Percentiles rank a stretch among this genome's conserved stretches.
Conservation (phyloP, 2,329 filamentous ascomycete species). For the Ascomycota sp. region DNA sequence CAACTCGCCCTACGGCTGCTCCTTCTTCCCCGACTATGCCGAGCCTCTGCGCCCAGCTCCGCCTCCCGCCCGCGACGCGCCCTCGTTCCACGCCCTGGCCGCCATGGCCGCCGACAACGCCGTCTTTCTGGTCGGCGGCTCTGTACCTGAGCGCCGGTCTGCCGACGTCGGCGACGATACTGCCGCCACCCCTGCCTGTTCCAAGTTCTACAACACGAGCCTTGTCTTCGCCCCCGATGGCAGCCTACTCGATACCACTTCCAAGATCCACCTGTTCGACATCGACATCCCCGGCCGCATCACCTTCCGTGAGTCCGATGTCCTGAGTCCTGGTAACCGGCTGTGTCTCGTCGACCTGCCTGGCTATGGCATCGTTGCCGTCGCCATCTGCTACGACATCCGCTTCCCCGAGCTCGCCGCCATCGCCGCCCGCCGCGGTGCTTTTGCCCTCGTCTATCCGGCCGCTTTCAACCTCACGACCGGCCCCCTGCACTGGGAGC, state of each 20-base stretch:
- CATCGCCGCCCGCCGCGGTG: slow-evolving; percentile 69
- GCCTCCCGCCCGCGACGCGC: slow-evolving; percentile 47
- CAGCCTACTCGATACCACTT: slow-evolving; percentile 63
- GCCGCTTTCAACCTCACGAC: slow-evolving; percentile 96
- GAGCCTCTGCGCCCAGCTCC: slow-evolving; percentile 67
- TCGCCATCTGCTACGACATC: slow-evolving; percentile 95
- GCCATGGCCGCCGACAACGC: slow-evolving; percentile 59
- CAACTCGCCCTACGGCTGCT: slow-evolving; percentile 87
- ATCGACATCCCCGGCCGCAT: slow-evolving; percentile 96
- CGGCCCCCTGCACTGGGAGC: slow-evolving; percentile 74
- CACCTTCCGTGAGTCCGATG: slow-evolving; percentile 74
- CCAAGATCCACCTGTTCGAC: slow-evolving; percentile 93
- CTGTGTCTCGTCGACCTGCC: slow-evolving; percentile 73
- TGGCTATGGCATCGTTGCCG: slow-evolving; percentile 67
- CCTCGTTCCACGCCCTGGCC: slow-evolving; percentile 70
- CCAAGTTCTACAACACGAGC: slow-evolving; percentile 76
- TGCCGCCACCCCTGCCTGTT: too few relatives aligned
- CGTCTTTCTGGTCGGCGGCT: slow-evolving; percentile 73
- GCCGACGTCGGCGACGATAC: slow-evolving; percentile 9
- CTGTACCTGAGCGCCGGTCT: slow-evolving; percentile 62
- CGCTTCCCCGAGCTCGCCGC: slow-evolving; percentile 88
- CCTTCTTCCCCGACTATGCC: slow-evolving; percentile 81
- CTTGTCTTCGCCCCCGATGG: slow-evolving; percentile 66
- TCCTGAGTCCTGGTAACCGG: slow-evolving; percentile 67
- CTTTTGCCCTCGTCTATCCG: slow-evolving; percentile 76